Evolutionary conservation across 2,329 filamentous ascomycete genomes (phyloP).

Genomic region (Ascochyta viciae-villosae): DNA sequence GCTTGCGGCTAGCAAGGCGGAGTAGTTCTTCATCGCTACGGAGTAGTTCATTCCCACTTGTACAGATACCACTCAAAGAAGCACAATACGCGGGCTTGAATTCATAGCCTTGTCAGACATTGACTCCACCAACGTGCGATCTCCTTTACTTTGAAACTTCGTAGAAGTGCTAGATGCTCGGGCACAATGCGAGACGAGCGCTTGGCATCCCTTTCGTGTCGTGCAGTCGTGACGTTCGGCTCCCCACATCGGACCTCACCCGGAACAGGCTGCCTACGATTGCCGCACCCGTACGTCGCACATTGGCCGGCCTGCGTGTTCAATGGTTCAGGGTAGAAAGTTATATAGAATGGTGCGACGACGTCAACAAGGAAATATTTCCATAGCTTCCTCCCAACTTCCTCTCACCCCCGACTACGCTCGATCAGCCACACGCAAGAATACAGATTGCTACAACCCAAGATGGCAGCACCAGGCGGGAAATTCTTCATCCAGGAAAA

Average conservation of each 20-base stretch:
- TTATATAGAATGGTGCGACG: constrained; percentile 6
- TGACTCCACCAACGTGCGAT: neutral
- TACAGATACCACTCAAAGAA: neutral
- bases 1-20: constrained; percentile 70
- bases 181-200: neutral
- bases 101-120: neutral
- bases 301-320: neutral
- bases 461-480: constrained; percentile 52
- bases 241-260: constrained; percentile 9
- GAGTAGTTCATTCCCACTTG: neutral
- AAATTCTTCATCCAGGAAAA: constrained; percentile 58
- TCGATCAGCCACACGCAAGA: neutral
- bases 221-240: constrained; percentile 14
- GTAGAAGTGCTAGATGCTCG: neutral
- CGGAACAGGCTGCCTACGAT: neutral
- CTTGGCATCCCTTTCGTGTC: neutral
- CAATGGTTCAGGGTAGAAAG: neutral
- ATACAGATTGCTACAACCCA: neutral
- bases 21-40: constrained; percentile 39
- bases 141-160: neutral
- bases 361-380: neutral
- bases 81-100: neutral
- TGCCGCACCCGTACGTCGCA: constrained; percentile 2
- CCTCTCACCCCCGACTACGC: neutral
- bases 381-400: too few species aligned